Conservation (phyloP, 2,329 filamentous ascomycete genomes). For the Claviceps sp. region DNA sequence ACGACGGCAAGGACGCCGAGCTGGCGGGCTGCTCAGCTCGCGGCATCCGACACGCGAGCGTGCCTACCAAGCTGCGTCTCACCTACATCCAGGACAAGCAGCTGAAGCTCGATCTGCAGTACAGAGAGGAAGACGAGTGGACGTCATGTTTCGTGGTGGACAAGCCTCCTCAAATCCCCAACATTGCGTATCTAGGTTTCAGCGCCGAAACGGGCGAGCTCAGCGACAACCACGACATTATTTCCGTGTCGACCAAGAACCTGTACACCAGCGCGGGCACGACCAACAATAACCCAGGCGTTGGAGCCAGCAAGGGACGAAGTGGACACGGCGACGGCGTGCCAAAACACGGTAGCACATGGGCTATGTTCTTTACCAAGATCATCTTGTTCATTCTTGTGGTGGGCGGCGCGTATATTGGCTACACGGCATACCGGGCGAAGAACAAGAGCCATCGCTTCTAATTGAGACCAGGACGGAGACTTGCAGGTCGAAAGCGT, state of each 20-base stretch:
- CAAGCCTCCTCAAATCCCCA: slow-evolving; percentile 62
- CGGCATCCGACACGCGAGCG: slow-evolving; percentile 65
- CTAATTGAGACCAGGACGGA: slow-evolving; percentile 14
- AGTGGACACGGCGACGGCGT: slow-evolving; percentile 19
- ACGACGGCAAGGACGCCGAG: slow-evolving; percentile 88
- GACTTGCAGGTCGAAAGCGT: no score
- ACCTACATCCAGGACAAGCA: slow-evolving; percentile 97
- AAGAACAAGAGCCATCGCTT: slow-evolving; percentile 48
- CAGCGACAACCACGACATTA: slow-evolving; percentile 94
- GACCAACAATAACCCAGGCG: slow-evolving; percentile 19
- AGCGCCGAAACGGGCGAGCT: slow-evolving; percentile 90
- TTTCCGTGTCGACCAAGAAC: slow-evolving; percentile 75
- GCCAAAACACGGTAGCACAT: slow-evolving; percentile 35
- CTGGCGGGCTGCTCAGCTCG: slow-evolving; percentile 90
- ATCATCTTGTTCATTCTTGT: slow-evolving; percentile 60
- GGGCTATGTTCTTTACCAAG: slow-evolving; percentile 63
- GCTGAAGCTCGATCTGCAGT: slow-evolving; percentile 82
- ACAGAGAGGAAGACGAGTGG: slow-evolving; percentile 85
- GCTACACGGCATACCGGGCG: slow-evolving; percentile 70
- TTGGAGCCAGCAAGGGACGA: slow-evolving; percentile 22
- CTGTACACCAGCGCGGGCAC: slow-evolving; percentile 53
- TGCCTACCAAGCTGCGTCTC: slow-evolving; percentile 74
- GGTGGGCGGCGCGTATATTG: slow-evolving; percentile 65
- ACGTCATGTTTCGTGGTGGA: slow-evolving; percentile 71
- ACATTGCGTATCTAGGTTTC: slow-evolving; percentile 62